These are phyloP conservation scores for Leccinum longicurvipes DNA, from an alignment of 768 basidiomycete species.

Conservation along the genomic window DNA sequence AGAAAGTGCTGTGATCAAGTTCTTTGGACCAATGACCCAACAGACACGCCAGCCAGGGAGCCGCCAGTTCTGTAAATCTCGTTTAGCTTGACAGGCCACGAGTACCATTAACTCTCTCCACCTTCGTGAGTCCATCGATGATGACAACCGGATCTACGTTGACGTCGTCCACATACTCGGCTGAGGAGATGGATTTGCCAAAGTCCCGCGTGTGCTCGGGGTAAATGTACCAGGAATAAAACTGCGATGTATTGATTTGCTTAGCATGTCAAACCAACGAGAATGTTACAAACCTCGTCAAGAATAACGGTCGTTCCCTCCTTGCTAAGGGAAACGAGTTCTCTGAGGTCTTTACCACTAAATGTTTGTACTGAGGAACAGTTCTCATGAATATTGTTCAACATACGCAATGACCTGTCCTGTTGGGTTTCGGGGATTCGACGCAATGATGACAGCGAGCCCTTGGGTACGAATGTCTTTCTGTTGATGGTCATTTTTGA, in stretches of 20 bases:
- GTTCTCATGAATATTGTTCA: neutral
- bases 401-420: slow-evolving; percentile 77
- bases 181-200: slow-evolving; percentile 69
- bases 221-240: slow-evolving; percentile 89
- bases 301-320: slow-evolving; percentile 83
- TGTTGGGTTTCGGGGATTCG: slow-evolving; percentile 96
- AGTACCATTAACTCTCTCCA: slow-evolving; percentile 19
- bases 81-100: slow-evolving; percentile 34
- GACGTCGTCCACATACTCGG: slow-evolving; percentile 83
- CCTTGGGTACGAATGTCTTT: slow-evolving; percentile 83
- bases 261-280: neutral
- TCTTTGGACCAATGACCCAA: slow-evolving; percentile 88
- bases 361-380: slow-evolving; percentile 7
- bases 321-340: slow-evolving; percentile 68
- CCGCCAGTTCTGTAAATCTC: slow-evolving; percentile 74
- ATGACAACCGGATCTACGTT: slow-evolving; percentile 80
- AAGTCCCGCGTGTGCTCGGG: slow-evolving; percentile 70
- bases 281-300: slow-evolving; percentile 58
- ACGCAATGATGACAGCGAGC: slow-evolving; percentile 79
- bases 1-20: slow-evolving; percentile 84
- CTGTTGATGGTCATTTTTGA: slow-evolving; percentile 30
- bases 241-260: neutral
- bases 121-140: slow-evolving; percentile 92
- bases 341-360: slow-evolving; percentile 77
- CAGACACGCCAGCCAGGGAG: slow-evolving; percentile 94